phyloP scores from a whole-genome alignment of 2,329 filamentous ascomycete species.

The Cladosporium sp. region DNA sequence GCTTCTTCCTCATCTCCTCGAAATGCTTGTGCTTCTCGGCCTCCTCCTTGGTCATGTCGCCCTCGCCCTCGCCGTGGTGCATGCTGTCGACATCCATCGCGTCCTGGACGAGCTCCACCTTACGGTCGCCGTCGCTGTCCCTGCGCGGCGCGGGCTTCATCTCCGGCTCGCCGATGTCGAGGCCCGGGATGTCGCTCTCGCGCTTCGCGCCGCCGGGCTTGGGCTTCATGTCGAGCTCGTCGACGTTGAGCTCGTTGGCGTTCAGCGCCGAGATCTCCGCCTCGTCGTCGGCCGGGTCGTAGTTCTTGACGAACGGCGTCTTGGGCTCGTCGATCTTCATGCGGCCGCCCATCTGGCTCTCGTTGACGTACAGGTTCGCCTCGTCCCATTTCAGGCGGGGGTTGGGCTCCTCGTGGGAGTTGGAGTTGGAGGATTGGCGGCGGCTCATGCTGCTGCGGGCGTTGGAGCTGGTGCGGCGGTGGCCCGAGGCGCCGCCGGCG shows the following conservation, averaged over 20 bases:
- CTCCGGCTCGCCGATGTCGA: conserved; percentile 90
- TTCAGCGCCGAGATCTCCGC: conserved; percentile 64
- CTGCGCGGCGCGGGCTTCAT: conserved; percentile 35
- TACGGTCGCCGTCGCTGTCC: conserved; percentile 55
- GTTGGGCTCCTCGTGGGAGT: conserved; percentile 36
- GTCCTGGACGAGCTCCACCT: conserved; percentile 68
- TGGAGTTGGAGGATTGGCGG: conserved; percentile 54
- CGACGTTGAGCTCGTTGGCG: conserved; percentile 62
- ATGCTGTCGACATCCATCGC: conserved; percentile 36
- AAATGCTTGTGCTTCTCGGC: conserved; percentile 87
- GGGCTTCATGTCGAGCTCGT: conserved; percentile 56
- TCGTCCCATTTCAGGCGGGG: conserved; percentile 96
- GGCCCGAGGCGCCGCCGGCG: conserved; percentile 61
- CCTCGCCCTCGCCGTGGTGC: conserved; percentile 55
- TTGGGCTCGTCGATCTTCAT: conserved; percentile 99
- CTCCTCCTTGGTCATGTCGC: conserved; percentile 57
- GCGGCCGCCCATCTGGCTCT: conserved; percentile 88
- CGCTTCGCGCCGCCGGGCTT: conserved; percentile 29
- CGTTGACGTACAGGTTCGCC: conserved; percentile 92
- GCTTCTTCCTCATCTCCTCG: conserved; percentile 85
- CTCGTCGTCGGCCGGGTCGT: conserved; percentile 83
- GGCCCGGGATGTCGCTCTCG: conserved; percentile 80
- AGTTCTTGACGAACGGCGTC: conserved; percentile 89
- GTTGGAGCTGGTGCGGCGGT: conserved; percentile 76
- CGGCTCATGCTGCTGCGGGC: conserved; percentile 63